phyloP scores from a whole-genome alignment of 139 green algal species.

The Chlorella sp. region DNA sequence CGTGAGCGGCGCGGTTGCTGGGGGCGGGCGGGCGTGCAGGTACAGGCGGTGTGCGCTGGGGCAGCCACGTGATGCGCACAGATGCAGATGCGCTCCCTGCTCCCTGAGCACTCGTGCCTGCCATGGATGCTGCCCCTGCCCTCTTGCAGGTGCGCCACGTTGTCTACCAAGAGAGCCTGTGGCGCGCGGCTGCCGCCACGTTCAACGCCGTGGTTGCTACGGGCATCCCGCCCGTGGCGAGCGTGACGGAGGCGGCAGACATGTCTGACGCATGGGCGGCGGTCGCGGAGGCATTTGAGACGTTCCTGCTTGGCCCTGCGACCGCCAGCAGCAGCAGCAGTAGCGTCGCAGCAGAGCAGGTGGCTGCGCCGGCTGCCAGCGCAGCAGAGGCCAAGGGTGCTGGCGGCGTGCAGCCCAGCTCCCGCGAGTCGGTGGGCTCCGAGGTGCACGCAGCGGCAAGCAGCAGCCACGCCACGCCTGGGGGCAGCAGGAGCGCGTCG shows the following conservation, averaged over 20 bases:
- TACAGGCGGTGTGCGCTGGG: too few relatives aligned
- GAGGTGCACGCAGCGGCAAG: background rate
- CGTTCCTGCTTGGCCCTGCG: constrained; percentile 63
- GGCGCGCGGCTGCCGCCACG: constrained; percentile 56
- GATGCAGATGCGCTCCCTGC: too few relatives aligned
- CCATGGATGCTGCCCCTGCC: too few relatives aligned
- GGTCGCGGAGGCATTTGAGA: constrained; percentile 58
- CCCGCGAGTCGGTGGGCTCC: too few relatives aligned
- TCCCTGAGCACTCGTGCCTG: too few relatives aligned
- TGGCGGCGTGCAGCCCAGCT: too few relatives aligned
- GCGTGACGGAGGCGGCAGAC: background rate
- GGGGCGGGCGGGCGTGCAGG: too few relatives aligned
- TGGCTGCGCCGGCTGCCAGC: background rate
- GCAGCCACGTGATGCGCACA: too few relatives aligned
- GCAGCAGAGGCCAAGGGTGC: too few relatives aligned
- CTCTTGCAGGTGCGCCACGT: constrained; percentile 42
- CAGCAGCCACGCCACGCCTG: background rate
- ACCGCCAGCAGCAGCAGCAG: too few relatives aligned
- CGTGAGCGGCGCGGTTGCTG: too few relatives aligned
- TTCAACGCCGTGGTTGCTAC: constrained; percentile 63
- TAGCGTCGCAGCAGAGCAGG: too few relatives aligned
- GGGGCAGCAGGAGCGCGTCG: background rate
- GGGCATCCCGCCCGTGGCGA: constrained; percentile 62
- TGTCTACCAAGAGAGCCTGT: constrained; percentile 54
- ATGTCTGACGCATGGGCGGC: constrained; percentile 42